phyloP scores from a whole-genome alignment of 352 stramenopile genomes.

The Phytophthora pini region DNA sequence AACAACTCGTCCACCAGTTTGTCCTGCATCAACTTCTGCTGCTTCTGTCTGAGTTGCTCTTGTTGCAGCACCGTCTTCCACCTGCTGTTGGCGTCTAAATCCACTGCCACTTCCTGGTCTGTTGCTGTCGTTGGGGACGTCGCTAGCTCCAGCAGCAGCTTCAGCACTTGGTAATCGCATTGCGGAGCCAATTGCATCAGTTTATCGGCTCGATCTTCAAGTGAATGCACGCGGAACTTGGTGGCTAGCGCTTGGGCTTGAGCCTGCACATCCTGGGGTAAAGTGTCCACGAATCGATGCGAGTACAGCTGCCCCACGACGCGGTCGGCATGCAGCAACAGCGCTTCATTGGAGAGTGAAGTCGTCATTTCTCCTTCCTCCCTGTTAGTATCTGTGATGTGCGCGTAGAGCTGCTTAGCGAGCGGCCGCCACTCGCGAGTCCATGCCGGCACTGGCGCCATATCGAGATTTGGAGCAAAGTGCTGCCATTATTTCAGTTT shows the following conservation, averaged over 20 bases:
- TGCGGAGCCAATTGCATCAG: constrained; percentile 38
- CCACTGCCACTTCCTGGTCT: constrained; percentile 43
- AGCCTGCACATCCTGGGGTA: constrained; percentile 52
- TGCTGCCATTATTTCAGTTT: constrained; percentile 9
- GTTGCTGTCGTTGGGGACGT: constrained; percentile 47
- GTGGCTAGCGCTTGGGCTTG: constrained; percentile 48
- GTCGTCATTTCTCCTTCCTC: neutral
- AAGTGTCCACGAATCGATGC: constrained; percentile 56
- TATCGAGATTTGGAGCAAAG: constrained; percentile 1
- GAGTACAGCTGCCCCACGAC: constrained; percentile 57
- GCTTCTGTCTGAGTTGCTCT: constrained; percentile 20
- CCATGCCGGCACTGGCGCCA: constrained; percentile 53
- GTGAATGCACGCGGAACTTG: constrained; percentile 68
- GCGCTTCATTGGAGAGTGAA: constrained; percentile 22
- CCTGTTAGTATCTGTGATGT: constrained; percentile 10
- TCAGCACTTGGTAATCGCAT: constrained; percentile 59
- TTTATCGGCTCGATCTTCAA: constrained; percentile 46
- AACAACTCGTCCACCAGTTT: constrained; percentile 60
- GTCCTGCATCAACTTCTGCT: constrained; percentile 36
- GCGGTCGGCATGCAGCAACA: constrained; percentile 53
- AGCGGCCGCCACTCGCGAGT: constrained; percentile 71
- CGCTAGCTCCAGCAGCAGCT: constrained; percentile 70
- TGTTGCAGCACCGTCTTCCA: constrained; percentile 31
- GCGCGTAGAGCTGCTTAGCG: constrained; percentile 50
- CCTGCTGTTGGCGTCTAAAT: constrained; percentile 19